Conservation (phyloP, 208 protist genomes). For the Acanthamoeba divionensis region DNA sequence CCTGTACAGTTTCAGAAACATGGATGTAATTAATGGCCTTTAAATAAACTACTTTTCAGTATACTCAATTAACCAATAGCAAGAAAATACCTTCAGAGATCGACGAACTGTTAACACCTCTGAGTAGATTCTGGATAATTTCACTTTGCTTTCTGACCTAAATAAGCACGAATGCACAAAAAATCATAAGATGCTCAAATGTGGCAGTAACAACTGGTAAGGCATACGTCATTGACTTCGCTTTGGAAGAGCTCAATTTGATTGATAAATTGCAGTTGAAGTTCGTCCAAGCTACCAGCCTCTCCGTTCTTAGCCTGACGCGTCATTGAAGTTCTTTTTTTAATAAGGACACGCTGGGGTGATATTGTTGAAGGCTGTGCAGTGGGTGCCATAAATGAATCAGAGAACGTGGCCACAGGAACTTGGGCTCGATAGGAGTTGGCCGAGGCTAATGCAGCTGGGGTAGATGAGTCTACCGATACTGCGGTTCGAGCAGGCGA, state of each 20-base stretch:
- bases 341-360: too few relatives aligned
- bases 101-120: not conserved
- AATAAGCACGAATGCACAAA: not conserved
- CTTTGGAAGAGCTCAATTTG: not conserved
- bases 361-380: too few relatives aligned
- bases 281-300: not conserved
- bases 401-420: too few relatives aligned
- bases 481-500: too few relatives aligned
- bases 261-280: slow-evolving; percentile 16
- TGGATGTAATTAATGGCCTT: not conserved
- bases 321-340: too few relatives aligned
- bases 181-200: not conserved
- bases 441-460: too few relatives aligned
- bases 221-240: not conserved
- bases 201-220: not conserved
- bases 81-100: not conserved
- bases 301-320: not conserved
- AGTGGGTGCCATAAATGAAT: too few relatives aligned
- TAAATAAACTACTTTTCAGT: not conserved
- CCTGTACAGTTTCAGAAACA: not conserved
- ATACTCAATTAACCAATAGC: not conserved
- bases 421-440: too few relatives aligned
- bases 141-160: not conserved
- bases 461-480: too few relatives aligned
- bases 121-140: not conserved